Conservation (phyloP, 345 rosid genomes). For the Hypericum perforatum region DNA sequence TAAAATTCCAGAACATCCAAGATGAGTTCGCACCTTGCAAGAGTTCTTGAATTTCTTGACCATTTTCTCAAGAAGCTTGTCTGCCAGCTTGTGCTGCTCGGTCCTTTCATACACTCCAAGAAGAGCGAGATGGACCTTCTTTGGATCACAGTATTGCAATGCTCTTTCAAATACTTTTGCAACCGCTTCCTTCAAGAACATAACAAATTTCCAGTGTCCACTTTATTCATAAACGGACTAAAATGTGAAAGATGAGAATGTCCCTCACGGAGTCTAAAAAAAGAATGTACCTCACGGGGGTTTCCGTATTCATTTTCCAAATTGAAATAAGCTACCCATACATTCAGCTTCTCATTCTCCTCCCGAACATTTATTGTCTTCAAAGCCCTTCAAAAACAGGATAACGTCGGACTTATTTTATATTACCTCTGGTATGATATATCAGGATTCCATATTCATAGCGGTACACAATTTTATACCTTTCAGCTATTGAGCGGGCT, state of each 20-base stretch:
- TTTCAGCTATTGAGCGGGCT: constrained; percentile 86
- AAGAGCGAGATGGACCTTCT: constrained; percentile 71
- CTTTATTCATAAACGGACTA: neutral
- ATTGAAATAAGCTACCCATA: constrained; percentile 96
- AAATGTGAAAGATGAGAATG: neutral
- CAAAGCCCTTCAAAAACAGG: constrained; percentile 60
- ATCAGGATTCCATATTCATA: neutral
- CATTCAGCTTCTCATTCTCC: constrained; percentile 87
- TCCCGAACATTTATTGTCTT: constrained; percentile 75
- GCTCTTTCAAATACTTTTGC: constrained; percentile 77
- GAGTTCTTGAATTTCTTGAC: constrained; percentile 82
- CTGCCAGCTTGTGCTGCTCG: constrained; percentile 58
- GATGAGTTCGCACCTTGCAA: constrained; percentile 52
- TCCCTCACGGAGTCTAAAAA: neutral
- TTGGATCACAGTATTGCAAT: constrained; percentile 73
- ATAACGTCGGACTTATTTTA: neutral
- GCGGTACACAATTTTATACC: constrained; percentile 28
- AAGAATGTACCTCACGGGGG: constrained; percentile 67
- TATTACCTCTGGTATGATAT: neutral
- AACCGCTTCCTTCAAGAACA: constrained; percentile 59
- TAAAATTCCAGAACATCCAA: neutral
- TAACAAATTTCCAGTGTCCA: constrained; percentile 6
- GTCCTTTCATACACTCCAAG: constrained; percentile 80
- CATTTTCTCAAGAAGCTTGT: constrained; percentile 70
- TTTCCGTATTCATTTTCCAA: constrained; percentile 88